These are phyloP conservation scores for Linaria vulgaris DNA, from an alignment of 257 asterid genomes.

Conservation along the genomic window DNA sequence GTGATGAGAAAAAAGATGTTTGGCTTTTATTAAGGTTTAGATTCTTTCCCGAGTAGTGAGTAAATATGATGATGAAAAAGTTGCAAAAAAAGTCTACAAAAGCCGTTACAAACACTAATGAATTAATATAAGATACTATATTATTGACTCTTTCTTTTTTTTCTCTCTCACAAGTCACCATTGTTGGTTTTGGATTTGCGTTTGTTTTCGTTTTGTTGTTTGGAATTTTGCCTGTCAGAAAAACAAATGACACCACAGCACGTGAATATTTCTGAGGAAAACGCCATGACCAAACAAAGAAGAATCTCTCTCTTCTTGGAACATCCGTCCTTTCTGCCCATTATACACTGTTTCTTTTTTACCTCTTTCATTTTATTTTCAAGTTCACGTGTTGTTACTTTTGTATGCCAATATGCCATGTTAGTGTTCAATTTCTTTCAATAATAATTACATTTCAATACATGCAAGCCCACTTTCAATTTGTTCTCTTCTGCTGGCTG, in stretches of 20 bases:
- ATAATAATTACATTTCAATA: not conserved
- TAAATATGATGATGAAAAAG: not conserved
- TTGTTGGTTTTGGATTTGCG: conserved; percentile 17
- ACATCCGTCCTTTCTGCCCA: conserved; percentile 31
- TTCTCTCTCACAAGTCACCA: not conserved
- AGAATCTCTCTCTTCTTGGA: conserved; percentile 31
- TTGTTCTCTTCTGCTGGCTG: conserved; percentile 60
- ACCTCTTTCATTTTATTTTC: conserved; percentile 21
- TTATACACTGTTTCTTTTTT: conserved; percentile 2
- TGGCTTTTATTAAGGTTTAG: conserved; percentile 21
- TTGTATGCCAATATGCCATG: conserved; percentile 8
- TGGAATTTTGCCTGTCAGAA: conserved; percentile 51
- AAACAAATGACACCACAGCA: conserved; percentile 55
- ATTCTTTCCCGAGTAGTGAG: conserved; percentile 15
- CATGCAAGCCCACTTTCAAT: conserved; percentile 14
- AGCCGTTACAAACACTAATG: not conserved
- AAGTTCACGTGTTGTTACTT: conserved; percentile 53
- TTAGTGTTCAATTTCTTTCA: not conserved
- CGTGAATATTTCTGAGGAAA: conserved; percentile 54
- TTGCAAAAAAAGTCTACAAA: conserved; percentile 14
- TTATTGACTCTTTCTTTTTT: too few species aligned
- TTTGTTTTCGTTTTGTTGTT: conserved; percentile 42
- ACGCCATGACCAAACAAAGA: conserved; percentile 40
- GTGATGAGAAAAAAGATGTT: not conserved
- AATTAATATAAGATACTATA: too few species aligned